A percentile compares a stretch with the other conserved stretches of the same genome.
Conservation (phyloP, 371 early-diverging fungal genomes). For the Mortierella sp. region DNA sequence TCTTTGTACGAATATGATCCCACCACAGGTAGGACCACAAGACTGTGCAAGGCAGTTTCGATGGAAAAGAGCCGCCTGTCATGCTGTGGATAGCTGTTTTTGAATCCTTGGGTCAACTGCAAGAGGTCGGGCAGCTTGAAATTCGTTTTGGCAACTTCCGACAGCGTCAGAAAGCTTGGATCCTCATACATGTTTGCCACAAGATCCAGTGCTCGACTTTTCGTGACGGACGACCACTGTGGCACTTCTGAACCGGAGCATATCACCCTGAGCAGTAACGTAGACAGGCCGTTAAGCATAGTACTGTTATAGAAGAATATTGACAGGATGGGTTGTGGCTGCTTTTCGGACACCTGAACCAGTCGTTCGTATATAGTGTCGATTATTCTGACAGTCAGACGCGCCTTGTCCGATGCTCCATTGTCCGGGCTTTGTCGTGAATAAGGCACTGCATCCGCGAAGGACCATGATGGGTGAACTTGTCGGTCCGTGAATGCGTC, state of each 20-base stretch:
- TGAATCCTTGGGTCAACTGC: constrained; percentile 26
- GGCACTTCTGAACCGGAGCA: neutral
- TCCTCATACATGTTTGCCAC: constrained; percentile 45
- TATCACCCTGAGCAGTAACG: constrained; percentile 21
- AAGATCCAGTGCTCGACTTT: constrained; percentile 26
- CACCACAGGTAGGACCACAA: constrained; percentile 27
- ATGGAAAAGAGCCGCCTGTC: constrained; percentile 39
- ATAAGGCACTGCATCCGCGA: constrained; percentile 5
- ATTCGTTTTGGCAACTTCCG: constrained; percentile 3
- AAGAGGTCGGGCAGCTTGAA: constrained; percentile 35
- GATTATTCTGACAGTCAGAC: constrained; percentile 26
- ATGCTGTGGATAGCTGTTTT: constrained; percentile 1
- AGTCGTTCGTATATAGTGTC: constrained; percentile 38
- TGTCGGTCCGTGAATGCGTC: constrained; percentile 26
- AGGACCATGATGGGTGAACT: constrained; percentile 3
- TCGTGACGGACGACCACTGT: constrained; percentile 14
- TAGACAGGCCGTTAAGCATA: constrained; percentile 7
- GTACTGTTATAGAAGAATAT: constrained; percentile 32
- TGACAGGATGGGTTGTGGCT: constrained; percentile 28
- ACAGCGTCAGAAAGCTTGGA: constrained; percentile 29
- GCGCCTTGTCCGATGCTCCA: neutral
- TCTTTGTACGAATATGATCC: constrained; percentile 32
- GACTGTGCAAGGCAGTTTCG: constrained; percentile 20
- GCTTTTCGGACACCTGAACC: constrained; percentile 20
- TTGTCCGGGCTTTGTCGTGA: neutral